These are phyloP conservation scores for Geotrichum citri-aurantii DNA, from an alignment of 1,139 yeast species.

Conservation along the genomic window DNA sequence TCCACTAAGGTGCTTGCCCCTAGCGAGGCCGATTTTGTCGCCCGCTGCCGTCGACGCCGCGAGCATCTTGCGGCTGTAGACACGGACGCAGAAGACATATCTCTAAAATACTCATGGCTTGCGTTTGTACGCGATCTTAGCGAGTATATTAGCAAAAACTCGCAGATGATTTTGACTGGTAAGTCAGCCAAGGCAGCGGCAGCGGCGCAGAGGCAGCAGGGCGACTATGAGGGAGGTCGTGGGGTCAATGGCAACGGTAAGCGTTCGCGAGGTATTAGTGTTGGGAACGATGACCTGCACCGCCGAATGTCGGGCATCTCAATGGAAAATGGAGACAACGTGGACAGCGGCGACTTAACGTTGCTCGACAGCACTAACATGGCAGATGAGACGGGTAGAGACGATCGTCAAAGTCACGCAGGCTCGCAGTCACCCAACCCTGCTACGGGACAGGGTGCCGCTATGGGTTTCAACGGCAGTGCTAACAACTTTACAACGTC, in stretches of 20 bases:
- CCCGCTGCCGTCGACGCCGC: slow-evolving; percentile 63
- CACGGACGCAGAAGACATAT: slow-evolving; percentile 44
- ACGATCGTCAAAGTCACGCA: neutral
- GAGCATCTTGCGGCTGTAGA: slow-evolving; percentile 50
- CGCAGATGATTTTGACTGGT: slow-evolving; percentile 20
- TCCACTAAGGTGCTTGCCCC: slow-evolving; percentile 46
- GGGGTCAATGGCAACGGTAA: neutral
- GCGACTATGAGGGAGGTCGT: neutral
- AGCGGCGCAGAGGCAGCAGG: neutral
- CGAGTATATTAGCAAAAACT: slow-evolving; percentile 71
- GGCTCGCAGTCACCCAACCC: neutral
- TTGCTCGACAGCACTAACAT: neutral
- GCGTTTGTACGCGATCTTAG: slow-evolving; percentile 65
- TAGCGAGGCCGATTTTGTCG: slow-evolving; percentile 64
- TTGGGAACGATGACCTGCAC: neutral
- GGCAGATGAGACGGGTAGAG: neutral
- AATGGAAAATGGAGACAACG: neutral
- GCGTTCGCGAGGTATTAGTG: neutral
- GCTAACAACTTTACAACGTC: neutral
- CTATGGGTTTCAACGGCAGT: neutral
- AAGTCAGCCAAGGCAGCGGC: slow-evolving; percentile 5
- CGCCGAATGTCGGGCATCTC: neutral
- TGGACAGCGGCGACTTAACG: neutral
- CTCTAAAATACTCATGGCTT: slow-evolving; percentile 67
- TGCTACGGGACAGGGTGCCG: neutral